Evolutionary conservation across 176 grass and related monocot species (phyloP).

Genomic region (Raddia distichophylla): DNA sequence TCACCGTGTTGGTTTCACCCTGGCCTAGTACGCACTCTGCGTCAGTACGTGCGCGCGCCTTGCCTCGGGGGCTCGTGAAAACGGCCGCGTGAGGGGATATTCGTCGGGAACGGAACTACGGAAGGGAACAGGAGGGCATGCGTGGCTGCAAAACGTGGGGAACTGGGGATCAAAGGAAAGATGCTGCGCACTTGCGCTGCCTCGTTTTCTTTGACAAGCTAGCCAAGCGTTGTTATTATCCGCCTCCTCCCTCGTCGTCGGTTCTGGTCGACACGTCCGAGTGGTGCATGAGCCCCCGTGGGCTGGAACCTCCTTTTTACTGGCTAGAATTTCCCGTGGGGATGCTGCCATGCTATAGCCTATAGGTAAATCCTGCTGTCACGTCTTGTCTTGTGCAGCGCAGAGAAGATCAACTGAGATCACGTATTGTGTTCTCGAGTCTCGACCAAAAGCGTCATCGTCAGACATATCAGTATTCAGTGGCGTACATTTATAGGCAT

Average conservation of each 20-base stretch:
- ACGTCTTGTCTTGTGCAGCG: background rate
- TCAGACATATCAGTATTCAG: background rate
- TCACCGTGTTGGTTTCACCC: too few species aligned
- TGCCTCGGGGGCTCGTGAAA: background rate
- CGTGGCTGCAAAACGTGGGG: background rate
- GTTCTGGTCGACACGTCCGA: background rate
- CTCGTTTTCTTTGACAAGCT: background rate
- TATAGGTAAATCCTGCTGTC: background rate
- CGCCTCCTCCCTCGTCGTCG: background rate
- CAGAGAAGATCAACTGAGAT: background rate
- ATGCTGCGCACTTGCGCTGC: too few species aligned
- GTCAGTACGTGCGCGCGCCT: background rate
- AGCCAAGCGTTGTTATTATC: background rate
- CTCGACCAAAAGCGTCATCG: background rate
- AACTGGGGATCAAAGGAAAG: too few species aligned
- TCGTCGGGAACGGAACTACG: background rate
- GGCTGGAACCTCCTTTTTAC: background rate
- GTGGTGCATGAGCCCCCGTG: background rate
- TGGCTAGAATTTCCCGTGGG: background rate
- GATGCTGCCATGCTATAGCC: too few species aligned
- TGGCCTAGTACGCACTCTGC: too few species aligned
- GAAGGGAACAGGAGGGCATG: too few species aligned
- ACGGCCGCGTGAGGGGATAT: background rate
- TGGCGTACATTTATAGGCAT: background rate
- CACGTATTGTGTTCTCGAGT: background rate